These are phyloP conservation scores for Xerocomus brunneocitrinus DNA, from an alignment of 768 basidiomycete genomes.

Conservation along the genomic window DNA sequence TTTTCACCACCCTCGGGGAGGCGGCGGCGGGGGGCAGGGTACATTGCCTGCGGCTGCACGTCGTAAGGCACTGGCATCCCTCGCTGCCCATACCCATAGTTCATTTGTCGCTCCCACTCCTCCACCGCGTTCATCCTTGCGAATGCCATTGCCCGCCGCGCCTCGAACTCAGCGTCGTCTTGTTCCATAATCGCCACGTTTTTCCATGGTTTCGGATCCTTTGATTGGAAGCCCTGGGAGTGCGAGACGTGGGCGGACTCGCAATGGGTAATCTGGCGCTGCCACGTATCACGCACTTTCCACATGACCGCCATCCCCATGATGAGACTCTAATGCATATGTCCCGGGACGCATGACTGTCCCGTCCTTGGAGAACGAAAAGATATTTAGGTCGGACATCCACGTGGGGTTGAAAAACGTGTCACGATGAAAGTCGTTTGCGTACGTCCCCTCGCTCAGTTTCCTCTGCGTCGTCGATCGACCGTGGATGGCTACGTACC, in stretches of 20 bases:
- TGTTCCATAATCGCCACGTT: conserved; percentile 15
- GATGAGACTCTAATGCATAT: background rate
- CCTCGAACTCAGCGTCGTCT: conserved; percentile 15
- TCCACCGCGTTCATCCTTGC: background rate
- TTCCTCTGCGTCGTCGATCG: background rate
- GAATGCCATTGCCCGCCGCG: background rate
- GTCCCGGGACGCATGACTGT: conserved; percentile 1
- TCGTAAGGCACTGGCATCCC: no score
- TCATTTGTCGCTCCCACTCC: background rate
- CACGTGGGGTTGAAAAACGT: conserved; percentile 38
- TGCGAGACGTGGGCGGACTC: background rate
- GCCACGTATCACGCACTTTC: background rate
- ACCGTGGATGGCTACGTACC: background rate
- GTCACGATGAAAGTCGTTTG: conserved; percentile 47
- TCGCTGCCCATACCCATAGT: background rate
- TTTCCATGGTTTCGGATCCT: conserved; percentile 17
- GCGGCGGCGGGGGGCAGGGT: background rate
- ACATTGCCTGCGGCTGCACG: background rate
- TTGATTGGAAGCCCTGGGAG: background rate
- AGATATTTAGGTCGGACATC: conserved; percentile 18
- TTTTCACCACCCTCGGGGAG: background rate
- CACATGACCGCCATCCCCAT: background rate
- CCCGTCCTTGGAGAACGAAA: conserved; percentile 7
- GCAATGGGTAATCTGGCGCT: background rate
- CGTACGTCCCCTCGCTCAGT: background rate